Conservation (phyloP, 257 asterid genomes). For the Penstemon barbatus region DNA sequence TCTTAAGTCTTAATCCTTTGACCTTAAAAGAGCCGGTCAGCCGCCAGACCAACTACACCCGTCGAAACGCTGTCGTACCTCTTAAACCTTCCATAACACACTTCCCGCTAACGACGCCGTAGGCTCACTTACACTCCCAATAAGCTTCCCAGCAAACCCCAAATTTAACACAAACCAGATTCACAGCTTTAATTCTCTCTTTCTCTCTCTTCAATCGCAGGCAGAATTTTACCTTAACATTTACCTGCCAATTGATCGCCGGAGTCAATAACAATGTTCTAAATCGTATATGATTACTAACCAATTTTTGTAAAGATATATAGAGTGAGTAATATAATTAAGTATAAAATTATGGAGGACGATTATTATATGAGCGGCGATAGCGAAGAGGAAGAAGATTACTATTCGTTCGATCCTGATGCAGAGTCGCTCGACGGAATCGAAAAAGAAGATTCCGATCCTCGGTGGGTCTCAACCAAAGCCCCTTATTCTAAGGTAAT, state of each 20-base stretch:
- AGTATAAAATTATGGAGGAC: slow-evolving; percentile 47
- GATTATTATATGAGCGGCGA: slow-evolving; percentile 49
- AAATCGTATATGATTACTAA: neutral
- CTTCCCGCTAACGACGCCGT: slow-evolving; percentile 46
- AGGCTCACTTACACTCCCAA: neutral
- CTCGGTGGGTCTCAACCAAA: slow-evolving; percentile 45
- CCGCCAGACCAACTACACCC: neutral
- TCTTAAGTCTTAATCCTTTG: neutral
- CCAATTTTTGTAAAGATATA: neutral
- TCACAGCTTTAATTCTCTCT: neutral
- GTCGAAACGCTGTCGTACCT: slow-evolving; percentile 21
- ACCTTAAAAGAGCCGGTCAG: slow-evolving; percentile 5
- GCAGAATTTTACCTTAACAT: slow-evolving; percentile 25
- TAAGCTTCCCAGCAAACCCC: neutral
- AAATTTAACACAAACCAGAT: neutral
- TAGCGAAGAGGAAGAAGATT: slow-evolving; percentile 56
- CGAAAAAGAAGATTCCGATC: slow-evolving; percentile 61
- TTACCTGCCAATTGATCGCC: neutral
- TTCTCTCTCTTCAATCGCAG: slow-evolving; percentile 20
- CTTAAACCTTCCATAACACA: slow-evolving; percentile 21
- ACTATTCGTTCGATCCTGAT: slow-evolving; percentile 55
- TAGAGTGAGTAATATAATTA: slow-evolving; percentile 7
- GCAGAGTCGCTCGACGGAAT: slow-evolving; percentile 53
- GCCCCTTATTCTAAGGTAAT: slow-evolving; percentile 68
- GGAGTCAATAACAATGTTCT: slow-evolving; percentile 16